Evolutionary conservation across 306 rosid species (phyloP).

Genomic region (Delonix regia): DNA sequence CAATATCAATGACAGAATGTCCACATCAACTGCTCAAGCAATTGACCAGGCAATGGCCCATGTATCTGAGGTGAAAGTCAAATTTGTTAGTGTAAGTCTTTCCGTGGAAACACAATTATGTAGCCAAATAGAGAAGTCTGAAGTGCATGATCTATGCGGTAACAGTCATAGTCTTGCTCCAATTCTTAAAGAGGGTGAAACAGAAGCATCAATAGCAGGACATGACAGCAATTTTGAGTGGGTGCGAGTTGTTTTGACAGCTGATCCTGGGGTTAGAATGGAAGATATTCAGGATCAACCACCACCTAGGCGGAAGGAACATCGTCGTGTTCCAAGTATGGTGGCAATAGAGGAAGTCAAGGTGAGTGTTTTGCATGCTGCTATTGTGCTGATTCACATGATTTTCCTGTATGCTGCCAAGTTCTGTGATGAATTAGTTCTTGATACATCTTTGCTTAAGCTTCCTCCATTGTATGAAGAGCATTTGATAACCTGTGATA

Average conservation of each 20-base stretch:
- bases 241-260: constrained; percentile 79
- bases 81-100: constrained; percentile 64
- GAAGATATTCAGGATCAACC: constrained; percentile 78
- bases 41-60: constrained; percentile 95
- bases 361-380: constrained; percentile 46
- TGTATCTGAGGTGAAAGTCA: constrained; percentile 61
- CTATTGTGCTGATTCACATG: neutral
- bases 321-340: constrained; percentile 94
- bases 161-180: constrained; percentile 35
- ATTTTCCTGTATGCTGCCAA: neutral
- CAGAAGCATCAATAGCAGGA: constrained; percentile 45
- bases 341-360: constrained; percentile 94
- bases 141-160: constrained; percentile 39
- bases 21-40: constrained; percentile 91
- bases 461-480: neutral
- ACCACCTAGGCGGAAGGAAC: constrained; percentile 83
- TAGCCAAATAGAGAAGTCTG: constrained; percentile 44
- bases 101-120: constrained; percentile 55
- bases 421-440: constrained; percentile 1
- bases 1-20: constrained; percentile 88
- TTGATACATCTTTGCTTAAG: constrained; percentile 18
- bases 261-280: constrained; percentile 81
- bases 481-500: neutral
- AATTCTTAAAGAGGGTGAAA: constrained; percentile 33
- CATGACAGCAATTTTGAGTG: constrained; percentile 59